phyloP scores from a whole-genome alignment of 495 filamentous ascomycete species.

The Trichodelitschia bisporula region DNA sequence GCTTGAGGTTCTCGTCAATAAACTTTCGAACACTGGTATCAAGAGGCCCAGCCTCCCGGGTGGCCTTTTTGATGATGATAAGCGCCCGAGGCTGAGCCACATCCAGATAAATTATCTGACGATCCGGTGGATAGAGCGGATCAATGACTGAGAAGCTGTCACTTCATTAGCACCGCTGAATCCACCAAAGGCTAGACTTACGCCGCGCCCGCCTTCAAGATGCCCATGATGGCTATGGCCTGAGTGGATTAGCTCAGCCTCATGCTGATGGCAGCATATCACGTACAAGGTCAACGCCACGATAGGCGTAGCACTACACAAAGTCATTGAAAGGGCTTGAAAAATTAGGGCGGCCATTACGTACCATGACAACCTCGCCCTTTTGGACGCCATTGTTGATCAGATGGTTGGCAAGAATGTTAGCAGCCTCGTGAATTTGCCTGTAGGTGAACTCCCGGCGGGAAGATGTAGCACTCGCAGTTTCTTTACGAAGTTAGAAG shows the following conservation, averaged over 20 bases:
- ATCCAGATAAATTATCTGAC: constrained; percentile 80
- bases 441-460: constrained; percentile 84
- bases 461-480: no score
- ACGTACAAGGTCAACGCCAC: constrained; percentile 3
- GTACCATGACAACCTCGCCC: constrained; percentile 82
- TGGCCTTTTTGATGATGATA: constrained; percentile 59
- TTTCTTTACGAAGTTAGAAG: no score
- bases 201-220: background rate
- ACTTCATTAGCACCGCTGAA: no score
- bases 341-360: constrained; percentile 28
- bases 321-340: constrained; percentile 18
- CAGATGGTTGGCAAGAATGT: constrained; percentile 56
- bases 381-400: constrained; percentile 43
- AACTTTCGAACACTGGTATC: constrained; percentile 45
- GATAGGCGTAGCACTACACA: constrained; percentile 8
- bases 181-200: no score
- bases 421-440: constrained; percentile 72
- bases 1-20: constrained; percentile 44
- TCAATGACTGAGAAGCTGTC: constrained; percentile 69
- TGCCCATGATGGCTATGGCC: constrained; percentile 10
- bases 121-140: constrained; percentile 63
- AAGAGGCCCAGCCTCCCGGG: constrained; percentile 44
- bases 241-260: no score
- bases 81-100: constrained; percentile 62
- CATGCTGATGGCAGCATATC: no score